Conservation (phyloP, 192 early-diverging fungal species). For the Chytriomyces sp. region DNA sequence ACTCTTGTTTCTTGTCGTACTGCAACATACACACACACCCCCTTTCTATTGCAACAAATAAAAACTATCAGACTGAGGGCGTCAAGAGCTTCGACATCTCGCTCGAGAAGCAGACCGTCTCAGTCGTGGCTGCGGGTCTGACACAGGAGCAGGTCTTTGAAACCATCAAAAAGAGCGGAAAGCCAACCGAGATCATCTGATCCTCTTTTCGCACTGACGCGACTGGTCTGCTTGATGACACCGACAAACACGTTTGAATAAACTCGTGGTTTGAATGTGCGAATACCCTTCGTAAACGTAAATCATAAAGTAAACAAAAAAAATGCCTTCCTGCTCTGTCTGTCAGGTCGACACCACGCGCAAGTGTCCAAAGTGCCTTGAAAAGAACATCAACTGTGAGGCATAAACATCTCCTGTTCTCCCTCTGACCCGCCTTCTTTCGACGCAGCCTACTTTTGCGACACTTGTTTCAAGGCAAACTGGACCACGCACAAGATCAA, state of each 20-base stretch:
- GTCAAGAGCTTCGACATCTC: conserved; percentile 59
- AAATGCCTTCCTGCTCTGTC: conserved; percentile 22
- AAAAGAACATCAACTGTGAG: conserved; percentile 31
- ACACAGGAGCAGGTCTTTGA: conserved; percentile 61
- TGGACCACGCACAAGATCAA: conserved; percentile 57
- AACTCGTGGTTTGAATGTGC: no score
- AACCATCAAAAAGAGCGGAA: conserved; percentile 60
- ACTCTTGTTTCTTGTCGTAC: no score
- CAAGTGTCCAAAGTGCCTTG: conserved; percentile 41
- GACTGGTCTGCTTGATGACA: no score
- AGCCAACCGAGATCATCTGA: conserved; percentile 48
- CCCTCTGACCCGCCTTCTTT: neutral
- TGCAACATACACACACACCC: no score
- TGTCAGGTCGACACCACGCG: conserved; percentile 18
- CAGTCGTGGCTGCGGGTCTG: conserved; percentile 55
- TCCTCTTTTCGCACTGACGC: neutral
- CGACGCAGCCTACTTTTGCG: conserved; percentile 40
- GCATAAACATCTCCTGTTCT: neutral
- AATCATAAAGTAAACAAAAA: no score
- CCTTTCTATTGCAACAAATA: neutral
- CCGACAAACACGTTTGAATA: no score
- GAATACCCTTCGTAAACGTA: no score
- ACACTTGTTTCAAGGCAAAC: conserved; percentile 51
- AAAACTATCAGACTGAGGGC: conserved; percentile 43
- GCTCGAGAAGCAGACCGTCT: conserved; percentile 63